Evolutionary conservation across 441 rosid genomes (phyloP).

Genomic region (Bocquillonia castaneifolia): DNA sequence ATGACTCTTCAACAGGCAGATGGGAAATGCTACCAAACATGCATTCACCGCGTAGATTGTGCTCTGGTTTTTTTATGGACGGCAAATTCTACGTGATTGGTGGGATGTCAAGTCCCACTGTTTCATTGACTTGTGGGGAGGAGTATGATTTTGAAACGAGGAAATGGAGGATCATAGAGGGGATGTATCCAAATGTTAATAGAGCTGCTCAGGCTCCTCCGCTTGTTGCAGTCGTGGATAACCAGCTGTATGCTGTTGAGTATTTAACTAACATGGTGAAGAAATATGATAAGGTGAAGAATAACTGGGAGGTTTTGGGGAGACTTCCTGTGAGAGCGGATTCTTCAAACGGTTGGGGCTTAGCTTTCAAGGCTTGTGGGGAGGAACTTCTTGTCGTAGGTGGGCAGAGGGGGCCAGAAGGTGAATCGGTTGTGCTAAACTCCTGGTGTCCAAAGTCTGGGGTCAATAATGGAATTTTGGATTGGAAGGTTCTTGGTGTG

Average conservation of each 20-base stretch:
- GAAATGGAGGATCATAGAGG: constrained; percentile 62
- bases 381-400: constrained; percentile 29
- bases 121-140: constrained; percentile 64
- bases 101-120: constrained; percentile 64
- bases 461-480: constrained; percentile 23
- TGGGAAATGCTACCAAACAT: constrained; percentile 72
- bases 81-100: constrained; percentile 76
- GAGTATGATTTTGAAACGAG: constrained; percentile 61
- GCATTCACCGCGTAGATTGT: constrained; percentile 65
- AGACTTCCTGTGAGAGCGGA: constrained; percentile 37
- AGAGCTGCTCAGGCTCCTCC: constrained; percentile 55
- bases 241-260: constrained; percentile 34
- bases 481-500: constrained; percentile 32
- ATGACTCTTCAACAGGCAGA: constrained; percentile 56
- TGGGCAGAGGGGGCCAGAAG: constrained; percentile 32
- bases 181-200: constrained; percentile 76
- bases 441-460: constrained; percentile 31
- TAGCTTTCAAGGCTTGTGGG: constrained; percentile 37
- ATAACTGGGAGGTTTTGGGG: constrained; percentile 30
- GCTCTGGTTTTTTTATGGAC: constrained; percentile 86
- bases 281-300: constrained; percentile 30
- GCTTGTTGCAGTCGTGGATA: constrained; percentile 31
- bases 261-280: constrained; percentile 34
- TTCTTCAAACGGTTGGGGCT: constrained; percentile 36
- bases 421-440: constrained; percentile 30